Evolutionary conservation across 768 basidiomycete genomes (phyloP).

Genomic region (Mycena filopes): DNA sequence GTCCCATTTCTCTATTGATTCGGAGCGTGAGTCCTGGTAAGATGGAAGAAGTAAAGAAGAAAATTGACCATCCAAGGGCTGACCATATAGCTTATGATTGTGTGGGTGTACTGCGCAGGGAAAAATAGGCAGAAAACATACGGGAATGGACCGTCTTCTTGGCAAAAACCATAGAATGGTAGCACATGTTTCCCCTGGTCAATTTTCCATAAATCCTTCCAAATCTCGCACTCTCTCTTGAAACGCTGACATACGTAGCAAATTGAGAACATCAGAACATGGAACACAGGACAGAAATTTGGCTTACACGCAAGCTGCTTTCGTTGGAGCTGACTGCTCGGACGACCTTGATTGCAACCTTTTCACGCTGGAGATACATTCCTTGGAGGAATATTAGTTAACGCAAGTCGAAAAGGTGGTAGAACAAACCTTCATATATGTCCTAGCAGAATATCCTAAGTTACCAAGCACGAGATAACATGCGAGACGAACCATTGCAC

Average conservation of each 20-base stretch:
- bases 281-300: not conserved
- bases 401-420: too few species aligned
- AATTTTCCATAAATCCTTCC: conserved; percentile 62
- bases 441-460: conserved; percentile 13
- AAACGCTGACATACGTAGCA: conserved; percentile 52
- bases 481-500: conserved; percentile 58
- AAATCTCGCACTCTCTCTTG: conserved; percentile 62
- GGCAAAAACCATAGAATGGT: conserved; percentile 68
- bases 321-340: conserved; percentile 62
- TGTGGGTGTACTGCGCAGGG: conserved; percentile 3
- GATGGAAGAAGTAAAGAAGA: not conserved
- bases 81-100: conserved; percentile 58
- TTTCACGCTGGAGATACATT: conserved; percentile 61
- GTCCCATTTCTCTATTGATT: conserved; percentile 51
- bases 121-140: conserved; percentile 38
- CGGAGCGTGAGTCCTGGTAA: not conserved
- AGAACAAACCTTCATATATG: conserved; percentile 32
- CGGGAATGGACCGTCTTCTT: conserved; percentile 68
- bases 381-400: conserved; percentile 51
- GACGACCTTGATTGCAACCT: conserved; percentile 67
- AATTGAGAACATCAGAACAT: not conserved
- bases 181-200: conserved; percentile 64
- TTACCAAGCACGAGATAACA: not conserved
- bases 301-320: conserved; percentile 53
- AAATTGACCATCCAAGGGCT: conserved; percentile 61